These are phyloP conservation scores for Medicago ruthenica DNA, from an alignment of 306 rosid species.

Conservation along the genomic window DNA sequence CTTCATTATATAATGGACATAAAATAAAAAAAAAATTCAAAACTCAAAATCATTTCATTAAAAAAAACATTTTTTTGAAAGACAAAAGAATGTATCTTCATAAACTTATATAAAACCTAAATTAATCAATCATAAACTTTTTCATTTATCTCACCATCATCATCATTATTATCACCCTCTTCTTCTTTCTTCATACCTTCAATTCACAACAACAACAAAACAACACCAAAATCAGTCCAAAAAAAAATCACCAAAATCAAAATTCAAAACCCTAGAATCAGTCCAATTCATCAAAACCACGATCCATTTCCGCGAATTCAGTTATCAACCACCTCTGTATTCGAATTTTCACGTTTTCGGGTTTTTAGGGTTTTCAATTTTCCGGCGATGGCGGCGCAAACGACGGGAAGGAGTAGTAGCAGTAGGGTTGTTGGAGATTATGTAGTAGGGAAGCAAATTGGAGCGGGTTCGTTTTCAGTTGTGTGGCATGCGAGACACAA, in stretches of 20 bases:
- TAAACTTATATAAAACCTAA: not conserved
- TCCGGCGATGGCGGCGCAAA: conserved; percentile 80
- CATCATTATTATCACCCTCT: not conserved
- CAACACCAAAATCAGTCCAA: not conserved
- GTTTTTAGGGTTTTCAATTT: conserved; percentile 50
- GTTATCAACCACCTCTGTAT: conserved; percentile 35
- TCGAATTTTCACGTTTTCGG: not conserved
- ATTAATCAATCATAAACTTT: conserved; percentile 6
- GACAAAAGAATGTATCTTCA: too few relatives aligned
- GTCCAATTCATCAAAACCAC: not conserved
- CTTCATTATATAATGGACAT: too few relatives aligned
- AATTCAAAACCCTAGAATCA: not conserved
- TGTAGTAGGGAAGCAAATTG: conserved; percentile 78
- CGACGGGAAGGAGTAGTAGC: conserved; percentile 59
- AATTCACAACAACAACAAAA: not conserved
- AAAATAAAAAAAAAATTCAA: too few relatives aligned
- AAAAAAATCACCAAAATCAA: not conserved
- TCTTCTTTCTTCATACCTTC: not conserved
- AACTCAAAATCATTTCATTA: too few relatives aligned
- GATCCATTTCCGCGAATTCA: conserved; percentile 33
- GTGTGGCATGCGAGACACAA: conserved; percentile 95
- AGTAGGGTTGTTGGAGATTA: conserved; percentile 84
- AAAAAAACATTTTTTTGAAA: too few relatives aligned
- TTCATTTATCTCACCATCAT: not conserved
- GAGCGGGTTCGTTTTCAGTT: conserved; percentile 96